These are phyloP conservation scores for Corchorus capsularis DNA, from an alignment of 345 rosid genomes.

Conservation along the genomic window DNA sequence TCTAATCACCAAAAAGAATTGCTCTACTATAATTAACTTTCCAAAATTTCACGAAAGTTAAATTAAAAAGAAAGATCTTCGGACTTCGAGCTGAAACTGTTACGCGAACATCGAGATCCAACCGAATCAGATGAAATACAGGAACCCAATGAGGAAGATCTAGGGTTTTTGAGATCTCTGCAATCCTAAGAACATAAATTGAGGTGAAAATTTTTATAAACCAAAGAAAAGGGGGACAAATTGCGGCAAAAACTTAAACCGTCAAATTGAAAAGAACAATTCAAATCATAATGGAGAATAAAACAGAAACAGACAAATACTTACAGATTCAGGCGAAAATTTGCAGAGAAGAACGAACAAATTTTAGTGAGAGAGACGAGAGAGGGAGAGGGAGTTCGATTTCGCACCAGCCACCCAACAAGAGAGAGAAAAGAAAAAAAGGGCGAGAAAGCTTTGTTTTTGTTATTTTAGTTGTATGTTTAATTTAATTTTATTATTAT, in stretches of 20 bases:
- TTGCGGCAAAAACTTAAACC: background rate
- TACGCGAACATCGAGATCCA: slow-evolving; percentile 46
- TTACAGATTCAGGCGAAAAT: slow-evolving; percentile 41
- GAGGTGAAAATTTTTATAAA: background rate
- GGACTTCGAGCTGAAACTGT: slow-evolving; percentile 35
- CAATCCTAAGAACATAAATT: slow-evolving; percentile 24
- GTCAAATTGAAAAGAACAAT: background rate
- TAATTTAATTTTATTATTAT: background rate
- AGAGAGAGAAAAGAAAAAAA: slow-evolving; percentile 13
- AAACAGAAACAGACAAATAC: slow-evolving; percentile 19
- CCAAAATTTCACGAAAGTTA: slow-evolving; percentile 12
- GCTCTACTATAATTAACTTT: background rate
- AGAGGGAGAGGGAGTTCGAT: slow-evolving; percentile 22
- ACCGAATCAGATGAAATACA: slow-evolving; percentile 30
- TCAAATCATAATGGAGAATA: background rate
- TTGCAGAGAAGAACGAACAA: slow-evolving; percentile 17
- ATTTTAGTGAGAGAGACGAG: slow-evolving; percentile 11
- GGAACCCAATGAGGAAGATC: slow-evolving; percentile 40
- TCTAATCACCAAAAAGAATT: slow-evolving; percentile 16
- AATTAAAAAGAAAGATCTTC: slow-evolving; percentile 13
- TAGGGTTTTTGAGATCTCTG: slow-evolving; percentile 37
- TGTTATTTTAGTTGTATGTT: slow-evolving; percentile 16
- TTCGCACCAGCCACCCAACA: slow-evolving; percentile 42
- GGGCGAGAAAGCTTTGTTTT: slow-evolving; percentile 13
- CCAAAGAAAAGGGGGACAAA: background rate